phyloP scores from a whole-genome alignment of 345 rosid genomes.

The Streptanthus diversifolius region DNA sequence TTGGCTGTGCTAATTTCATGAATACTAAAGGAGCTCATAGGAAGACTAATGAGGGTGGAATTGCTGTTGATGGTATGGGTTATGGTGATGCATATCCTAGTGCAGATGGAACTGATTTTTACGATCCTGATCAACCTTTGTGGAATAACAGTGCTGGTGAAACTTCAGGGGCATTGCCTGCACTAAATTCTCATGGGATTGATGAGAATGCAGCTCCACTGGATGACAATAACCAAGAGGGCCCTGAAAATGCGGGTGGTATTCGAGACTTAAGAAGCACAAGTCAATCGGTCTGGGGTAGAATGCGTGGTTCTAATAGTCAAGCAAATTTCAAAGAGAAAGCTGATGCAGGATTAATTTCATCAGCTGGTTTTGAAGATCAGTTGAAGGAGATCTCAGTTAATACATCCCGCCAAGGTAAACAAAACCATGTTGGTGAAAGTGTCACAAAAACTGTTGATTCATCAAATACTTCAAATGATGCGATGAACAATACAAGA shows the following conservation, averaged over 20 bases:
- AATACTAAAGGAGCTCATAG: constrained; percentile 42
- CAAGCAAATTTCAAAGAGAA: constrained; percentile 54
- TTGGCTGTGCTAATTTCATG: constrained; percentile 53
- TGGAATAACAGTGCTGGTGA: constrained; percentile 80
- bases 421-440: constrained; percentile 41
- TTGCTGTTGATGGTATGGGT: constrained; percentile 54
- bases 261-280: constrained; percentile 42
- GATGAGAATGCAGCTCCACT: constrained; percentile 51
- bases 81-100: constrained; percentile 55
- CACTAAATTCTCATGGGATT: constrained; percentile 47
- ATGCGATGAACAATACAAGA: constrained; percentile 39
- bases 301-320: constrained; percentile 50
- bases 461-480: constrained; percentile 44
- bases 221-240: constrained; percentile 46
- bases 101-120: constrained; percentile 68
- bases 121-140: constrained; percentile 98
- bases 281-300: constrained; percentile 68
- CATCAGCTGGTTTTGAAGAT: constrained; percentile 47
- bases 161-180: constrained; percentile 50
- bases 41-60: constrained; percentile 43
- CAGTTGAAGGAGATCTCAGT: constrained; percentile 48
- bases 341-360: constrained; percentile 41
- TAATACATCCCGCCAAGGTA: constrained; percentile 46
- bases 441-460: constrained; percentile 30
- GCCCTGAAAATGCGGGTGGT: constrained; percentile 43